Evolutionary conservation across 2,329 filamentous ascomycete species (phyloP), one percentile per base, ranked within the genome.

Genomic region (Alternaria viburni): DNA sequence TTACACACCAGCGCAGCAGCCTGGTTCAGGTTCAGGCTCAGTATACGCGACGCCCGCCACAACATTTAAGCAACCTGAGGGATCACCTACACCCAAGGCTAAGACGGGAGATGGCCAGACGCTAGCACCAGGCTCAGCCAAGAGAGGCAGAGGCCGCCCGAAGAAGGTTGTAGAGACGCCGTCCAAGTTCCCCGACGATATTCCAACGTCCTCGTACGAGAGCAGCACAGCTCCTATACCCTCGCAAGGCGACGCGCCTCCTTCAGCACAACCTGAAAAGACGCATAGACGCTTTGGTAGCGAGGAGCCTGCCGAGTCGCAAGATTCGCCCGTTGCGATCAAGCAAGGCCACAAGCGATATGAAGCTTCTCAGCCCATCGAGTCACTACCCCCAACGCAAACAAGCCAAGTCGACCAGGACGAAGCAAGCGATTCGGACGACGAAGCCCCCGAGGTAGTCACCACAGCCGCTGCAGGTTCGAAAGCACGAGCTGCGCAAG

Each of bases 391-490:
- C 21, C 52, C 47, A 44, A 15, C 32, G 8, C 28, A 47, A 50
- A 12, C 52, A 13, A 59, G 61, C 10, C 55, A 66, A 21, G 56
- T 67, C 12, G 67, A 71, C 11, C 71, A 77, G 15, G 73, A 73
- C 60, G 70, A 72, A 13, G 73, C 63, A 30, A 74, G 67, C 65
- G 77, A 79, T 65, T 77, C 77, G 0, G 79, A 80, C 59, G 77
- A 80, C 59, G 78, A 80, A 64, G 79, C 77, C 7, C 78, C 79
- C n/a, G 80, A 81, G 54, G 70, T 75, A 13, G 72, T 80, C 54
- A 78, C 76, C 9, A 73, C 74, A 19, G 73, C 73, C 1, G 68
- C 73, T 6, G 79, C 78, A 6, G 65, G 70, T 15, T 69, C 71
- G 4, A 74, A 75, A 62, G 72, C 72, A 12, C 69, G 71, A 46